phyloP scores from a whole-genome alignment of 2,329 filamentous ascomycete species.

The Aureobasidium subglaciale region DNA sequence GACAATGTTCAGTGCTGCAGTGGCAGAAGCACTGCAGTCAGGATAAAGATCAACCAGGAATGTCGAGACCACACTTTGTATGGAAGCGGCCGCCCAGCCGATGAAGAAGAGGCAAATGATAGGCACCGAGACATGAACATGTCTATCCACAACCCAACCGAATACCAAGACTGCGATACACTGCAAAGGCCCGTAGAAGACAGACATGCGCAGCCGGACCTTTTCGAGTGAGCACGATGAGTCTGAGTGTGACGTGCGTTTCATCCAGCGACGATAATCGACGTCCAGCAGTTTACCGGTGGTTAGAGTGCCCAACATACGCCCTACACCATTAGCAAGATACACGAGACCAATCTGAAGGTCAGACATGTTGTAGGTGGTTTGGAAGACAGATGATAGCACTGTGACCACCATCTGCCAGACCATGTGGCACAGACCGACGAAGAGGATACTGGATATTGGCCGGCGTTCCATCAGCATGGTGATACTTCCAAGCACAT shows the following conservation, averaged over 20 bases:
- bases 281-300: constrained; percentile 47
- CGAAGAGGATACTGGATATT: constrained; percentile 40
- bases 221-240: constrained; percentile 42
- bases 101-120: constrained; percentile 46
- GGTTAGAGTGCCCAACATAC: constrained; percentile 46
- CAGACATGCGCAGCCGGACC: constrained; percentile 45
- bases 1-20: constrained; percentile 47
- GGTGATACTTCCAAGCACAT: constrained; percentile 40
- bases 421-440: constrained; percentile 46
- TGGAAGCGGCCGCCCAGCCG: constrained; percentile 46
- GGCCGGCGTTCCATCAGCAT: constrained; percentile 43
- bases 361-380: constrained; percentile 37
- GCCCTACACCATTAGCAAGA: constrained; percentile 49
- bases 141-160: constrained; percentile 45
- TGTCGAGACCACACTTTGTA: constrained; percentile 43
- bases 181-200: constrained; percentile 39
- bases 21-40: constrained; percentile 44
- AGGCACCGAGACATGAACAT: constrained; percentile 43
- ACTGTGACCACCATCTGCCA: constrained; percentile 52
- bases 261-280: constrained; percentile 40
- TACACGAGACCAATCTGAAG: constrained; percentile 46
- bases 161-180: constrained; percentile 43
- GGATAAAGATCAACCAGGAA: constrained; percentile 50
- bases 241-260: not conserved
- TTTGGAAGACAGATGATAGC: constrained; percentile 44